phyloP scores from a whole-genome alignment of 176 grass and related monocot genomes.

The Aegilops sharonensis region DNA sequence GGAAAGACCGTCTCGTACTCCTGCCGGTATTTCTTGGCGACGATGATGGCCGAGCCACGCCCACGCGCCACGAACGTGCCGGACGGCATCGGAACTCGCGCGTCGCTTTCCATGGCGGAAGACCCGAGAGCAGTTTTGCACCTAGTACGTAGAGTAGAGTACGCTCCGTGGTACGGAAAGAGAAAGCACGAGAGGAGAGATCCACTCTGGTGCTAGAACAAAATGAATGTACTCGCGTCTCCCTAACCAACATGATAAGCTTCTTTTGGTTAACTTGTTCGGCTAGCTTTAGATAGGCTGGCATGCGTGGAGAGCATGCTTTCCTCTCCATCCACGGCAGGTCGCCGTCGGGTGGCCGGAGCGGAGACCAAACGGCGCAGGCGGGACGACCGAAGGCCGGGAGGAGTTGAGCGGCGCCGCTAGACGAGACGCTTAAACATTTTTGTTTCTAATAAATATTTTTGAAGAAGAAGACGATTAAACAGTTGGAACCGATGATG shows the following conservation, averaged over 20 bases:
- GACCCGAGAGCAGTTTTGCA: background rate
- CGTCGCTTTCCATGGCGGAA: background rate
- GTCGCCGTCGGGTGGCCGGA: background rate
- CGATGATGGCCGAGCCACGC: background rate
- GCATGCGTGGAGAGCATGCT: background rate
- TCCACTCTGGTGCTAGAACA: background rate
- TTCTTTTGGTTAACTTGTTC: background rate
- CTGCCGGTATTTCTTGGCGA: background rate
- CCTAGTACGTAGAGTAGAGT: too few species aligned
- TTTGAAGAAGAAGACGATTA: background rate
- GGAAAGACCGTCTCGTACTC: background rate
- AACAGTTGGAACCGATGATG: background rate
- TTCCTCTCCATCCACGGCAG: background rate
- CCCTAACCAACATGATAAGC: background rate
- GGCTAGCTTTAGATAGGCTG: background rate
- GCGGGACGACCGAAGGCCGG: background rate
- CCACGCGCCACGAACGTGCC: background rate
- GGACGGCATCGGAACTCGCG: background rate
- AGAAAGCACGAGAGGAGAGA: background rate
- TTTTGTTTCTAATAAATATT: background rate
- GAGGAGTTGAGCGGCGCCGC: background rate
- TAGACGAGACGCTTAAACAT: background rate
- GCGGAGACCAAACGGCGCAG: too few species aligned
- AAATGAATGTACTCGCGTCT: too few species aligned
- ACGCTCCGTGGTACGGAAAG: background rate